Evolutionary conservation across 306 rosid genomes (phyloP).

Genomic region (Pterocarpus santalinus): DNA sequence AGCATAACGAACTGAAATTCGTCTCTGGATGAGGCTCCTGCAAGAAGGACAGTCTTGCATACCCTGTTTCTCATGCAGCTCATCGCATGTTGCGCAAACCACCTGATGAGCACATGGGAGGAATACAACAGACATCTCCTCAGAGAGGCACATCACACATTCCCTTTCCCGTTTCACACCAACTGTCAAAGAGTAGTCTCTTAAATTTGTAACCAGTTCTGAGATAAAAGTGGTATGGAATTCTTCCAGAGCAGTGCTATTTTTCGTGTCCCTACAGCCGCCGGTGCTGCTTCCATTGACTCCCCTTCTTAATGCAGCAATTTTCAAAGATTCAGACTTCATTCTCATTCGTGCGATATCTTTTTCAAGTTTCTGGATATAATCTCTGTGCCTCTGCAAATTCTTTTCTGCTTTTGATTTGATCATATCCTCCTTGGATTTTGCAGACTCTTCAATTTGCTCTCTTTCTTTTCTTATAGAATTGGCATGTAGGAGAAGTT

Average conservation of each 20-base stretch:
- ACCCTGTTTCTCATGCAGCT: slow-evolving; percentile 93
- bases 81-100: slow-evolving; percentile 91
- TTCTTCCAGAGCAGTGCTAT: slow-evolving; percentile 50
- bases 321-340: slow-evolving; percentile 80
- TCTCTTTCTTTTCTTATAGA: slow-evolving; percentile 81
- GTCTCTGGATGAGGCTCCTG: slow-evolving; percentile 86
- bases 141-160: slow-evolving; percentile 96
- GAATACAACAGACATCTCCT: slow-evolving; percentile 94
- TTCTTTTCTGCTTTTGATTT: slow-evolving; percentile 77
- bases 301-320: slow-evolving; percentile 90
- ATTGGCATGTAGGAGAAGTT: slow-evolving; percentile 59
- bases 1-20: slow-evolving; percentile 77
- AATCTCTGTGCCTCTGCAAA: slow-evolving; percentile 70
- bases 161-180: slow-evolving; percentile 89
- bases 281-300: slow-evolving; percentile 73
- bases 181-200: slow-evolving; percentile 60
- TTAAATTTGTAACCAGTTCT: slow-evolving; percentile 54
- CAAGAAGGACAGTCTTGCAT: slow-evolving; percentile 98
- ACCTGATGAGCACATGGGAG: slow-evolving; percentile 97
- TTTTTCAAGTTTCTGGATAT: slow-evolving; percentile 79
- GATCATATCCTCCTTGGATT: slow-evolving; percentile 71
- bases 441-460: slow-evolving; percentile 72
- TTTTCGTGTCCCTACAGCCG: slow-evolving; percentile 53
- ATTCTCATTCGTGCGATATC: slow-evolving; percentile 79
- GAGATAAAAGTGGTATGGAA: slow-evolving; percentile 50